These are phyloP conservation scores for Cercis canadensis DNA, from an alignment of 306 rosid genomes.

Conservation along the genomic window DNA sequence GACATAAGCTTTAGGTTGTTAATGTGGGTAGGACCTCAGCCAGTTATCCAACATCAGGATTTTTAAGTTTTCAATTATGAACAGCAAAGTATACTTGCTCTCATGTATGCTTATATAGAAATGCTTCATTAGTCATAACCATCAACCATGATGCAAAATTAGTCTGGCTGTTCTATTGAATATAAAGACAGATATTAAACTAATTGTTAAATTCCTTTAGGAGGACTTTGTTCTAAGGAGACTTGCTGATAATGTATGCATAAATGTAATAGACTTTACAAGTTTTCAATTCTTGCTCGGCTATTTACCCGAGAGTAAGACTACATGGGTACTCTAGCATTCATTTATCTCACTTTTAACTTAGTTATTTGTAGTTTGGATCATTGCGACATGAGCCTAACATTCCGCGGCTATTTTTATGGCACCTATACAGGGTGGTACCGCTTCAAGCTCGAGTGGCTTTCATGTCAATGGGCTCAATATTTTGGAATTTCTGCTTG, in stretches of 20 bases:
- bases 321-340: no score
- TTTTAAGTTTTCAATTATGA: no score
- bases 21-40: no score
- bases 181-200: background rate
- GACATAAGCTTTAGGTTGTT: no score
- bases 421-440: constrained; percentile 68
- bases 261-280: background rate
- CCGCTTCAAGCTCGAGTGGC: constrained; percentile 96
- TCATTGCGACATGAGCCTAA: constrained; percentile 1
- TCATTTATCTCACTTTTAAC: no score
- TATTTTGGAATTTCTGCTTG: constrained; percentile 91
- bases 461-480: constrained; percentile 88
- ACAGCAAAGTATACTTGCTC: no score
- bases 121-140: no score
- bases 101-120: no score
- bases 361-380: constrained; percentile 16
- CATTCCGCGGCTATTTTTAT: constrained; percentile 35
- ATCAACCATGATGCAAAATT: background rate
- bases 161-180: background rate
- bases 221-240: background rate
- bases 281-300: background rate
- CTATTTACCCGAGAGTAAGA: no score
- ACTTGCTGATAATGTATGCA: background rate
- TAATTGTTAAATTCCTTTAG: background rate
- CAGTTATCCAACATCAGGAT: no score